These are phyloP conservation scores for Aureobasidium pullulans DNA, from an alignment of 2,329 filamentous ascomycete genomes.

Conservation along the genomic window DNA sequence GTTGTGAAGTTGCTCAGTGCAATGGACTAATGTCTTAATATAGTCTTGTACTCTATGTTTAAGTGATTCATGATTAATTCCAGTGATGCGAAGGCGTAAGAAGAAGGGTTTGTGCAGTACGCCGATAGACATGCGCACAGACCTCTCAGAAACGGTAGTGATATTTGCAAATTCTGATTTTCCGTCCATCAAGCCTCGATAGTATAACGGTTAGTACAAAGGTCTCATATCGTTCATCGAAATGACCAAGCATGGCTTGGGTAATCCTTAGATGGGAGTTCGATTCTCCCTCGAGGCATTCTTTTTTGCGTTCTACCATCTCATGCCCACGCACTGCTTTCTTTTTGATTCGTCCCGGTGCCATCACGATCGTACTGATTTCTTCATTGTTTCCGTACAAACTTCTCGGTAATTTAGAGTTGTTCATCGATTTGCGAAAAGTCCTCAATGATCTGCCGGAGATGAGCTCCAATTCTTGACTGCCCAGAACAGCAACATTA, in stretches of 20 bases:
- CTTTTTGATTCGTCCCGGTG: too few relatives aligned
- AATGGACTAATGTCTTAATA: neutral
- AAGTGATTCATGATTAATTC: too few relatives aligned
- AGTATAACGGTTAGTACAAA: constrained; percentile 14
- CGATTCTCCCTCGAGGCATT: constrained; percentile 14
- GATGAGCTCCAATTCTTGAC: neutral
- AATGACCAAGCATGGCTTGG: constrained; percentile 10
- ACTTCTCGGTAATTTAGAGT: neutral
- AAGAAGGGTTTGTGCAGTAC: too few relatives aligned
- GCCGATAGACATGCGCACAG: too few relatives aligned
- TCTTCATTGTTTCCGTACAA: too few relatives aligned
- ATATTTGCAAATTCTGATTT: neutral
- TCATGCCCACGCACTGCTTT: too few relatives aligned
- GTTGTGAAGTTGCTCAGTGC: too few relatives aligned
- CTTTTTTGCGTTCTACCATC: neutral
- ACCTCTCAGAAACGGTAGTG: neutral
- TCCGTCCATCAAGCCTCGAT: constrained; percentile 4
- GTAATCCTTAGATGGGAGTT: constrained; percentile 13
- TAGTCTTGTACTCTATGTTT: too few relatives aligned
- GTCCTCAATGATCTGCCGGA: neutral
- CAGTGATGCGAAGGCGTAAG: too few relatives aligned
- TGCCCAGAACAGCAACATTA: neutral
- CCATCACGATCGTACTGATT: too few relatives aligned
- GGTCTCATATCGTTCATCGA: constrained; percentile 13
- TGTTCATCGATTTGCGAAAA: too few relatives aligned